These are phyloP conservation scores for Beauveria scarabaeidicola DNA, from an alignment of 2,329 filamentous ascomycete genomes.

Conservation along the genomic window DNA sequence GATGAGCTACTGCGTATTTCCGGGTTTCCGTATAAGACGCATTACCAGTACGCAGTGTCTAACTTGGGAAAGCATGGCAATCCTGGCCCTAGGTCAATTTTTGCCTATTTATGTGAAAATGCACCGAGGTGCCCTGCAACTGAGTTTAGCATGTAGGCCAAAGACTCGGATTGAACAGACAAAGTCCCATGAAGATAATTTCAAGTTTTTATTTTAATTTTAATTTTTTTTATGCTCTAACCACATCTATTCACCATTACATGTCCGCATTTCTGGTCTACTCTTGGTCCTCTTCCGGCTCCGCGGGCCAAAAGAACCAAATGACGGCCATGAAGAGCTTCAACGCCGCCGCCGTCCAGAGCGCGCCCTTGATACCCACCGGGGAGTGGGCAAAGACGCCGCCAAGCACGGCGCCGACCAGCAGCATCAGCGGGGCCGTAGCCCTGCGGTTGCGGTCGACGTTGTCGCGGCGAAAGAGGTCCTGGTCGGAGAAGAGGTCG, in stretches of 20 bases:
- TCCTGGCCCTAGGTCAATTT: too few species aligned
- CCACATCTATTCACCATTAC: background rate
- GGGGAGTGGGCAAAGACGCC: constrained; percentile 40
- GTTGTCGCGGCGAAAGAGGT: constrained; percentile 37
- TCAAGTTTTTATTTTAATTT: background rate
- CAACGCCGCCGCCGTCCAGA: constrained; percentile 51
- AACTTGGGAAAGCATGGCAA: too few species aligned
- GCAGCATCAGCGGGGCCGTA: constrained; percentile 39
- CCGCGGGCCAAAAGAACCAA: constrained; percentile 54
- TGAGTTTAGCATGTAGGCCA: background rate
- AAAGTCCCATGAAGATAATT: background rate
- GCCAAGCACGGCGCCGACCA: constrained; percentile 41
- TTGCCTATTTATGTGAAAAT: too few species aligned
- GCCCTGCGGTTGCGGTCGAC: constrained; percentile 42
- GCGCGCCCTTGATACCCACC: constrained; percentile 41
- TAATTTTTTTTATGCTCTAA: background rate
- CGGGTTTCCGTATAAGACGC: too few species aligned
- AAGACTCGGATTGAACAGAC: background rate
- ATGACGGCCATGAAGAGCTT: constrained; percentile 48
- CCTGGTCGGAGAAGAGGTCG: constrained; percentile 62
- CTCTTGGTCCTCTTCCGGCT: constrained; percentile 26
- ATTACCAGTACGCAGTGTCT: too few species aligned
- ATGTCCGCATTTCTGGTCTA: background rate
- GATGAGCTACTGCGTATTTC: background rate
- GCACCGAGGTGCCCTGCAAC: too few species aligned